Evolutionary conservation across 495 filamentous ascomycete species (phyloP).

Genomic region (Hyaloscypha finlandica): DNA sequence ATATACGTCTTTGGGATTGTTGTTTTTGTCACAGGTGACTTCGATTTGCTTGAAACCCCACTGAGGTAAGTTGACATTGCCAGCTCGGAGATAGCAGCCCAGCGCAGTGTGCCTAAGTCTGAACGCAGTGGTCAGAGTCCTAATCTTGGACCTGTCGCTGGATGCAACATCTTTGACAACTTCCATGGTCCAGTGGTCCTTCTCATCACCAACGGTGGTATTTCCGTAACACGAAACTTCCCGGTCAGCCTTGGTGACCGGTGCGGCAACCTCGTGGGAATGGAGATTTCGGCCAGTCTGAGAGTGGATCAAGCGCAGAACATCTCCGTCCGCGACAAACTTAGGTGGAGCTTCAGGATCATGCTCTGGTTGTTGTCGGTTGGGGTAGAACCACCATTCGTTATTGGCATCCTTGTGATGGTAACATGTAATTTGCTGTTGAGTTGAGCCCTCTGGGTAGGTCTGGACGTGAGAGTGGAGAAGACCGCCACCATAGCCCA

Average conservation of each 20-base stretch:
- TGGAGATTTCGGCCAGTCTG: slow-evolving; percentile 97
- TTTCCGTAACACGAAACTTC: slow-evolving; percentile 98
- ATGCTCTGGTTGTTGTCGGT: slow-evolving; percentile 73
- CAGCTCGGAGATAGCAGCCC: slow-evolving; percentile 92
- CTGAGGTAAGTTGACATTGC: slow-evolving; percentile 94
- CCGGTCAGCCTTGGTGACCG: slow-evolving; percentile 82
- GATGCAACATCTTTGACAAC: slow-evolving; percentile 88
- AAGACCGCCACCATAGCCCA: slow-evolving; percentile 98
- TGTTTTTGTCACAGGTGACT: slow-evolving; percentile 91
- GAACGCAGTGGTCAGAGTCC: slow-evolving; percentile 93
- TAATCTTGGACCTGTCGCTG: slow-evolving; percentile 78
- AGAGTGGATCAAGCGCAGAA: slow-evolving; percentile 87
- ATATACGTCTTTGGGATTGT: slow-evolving; percentile 88
- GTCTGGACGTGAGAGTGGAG: slow-evolving; percentile 97
- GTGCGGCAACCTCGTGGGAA: slow-evolving; percentile 85
- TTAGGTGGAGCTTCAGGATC: slow-evolving; percentile 65
- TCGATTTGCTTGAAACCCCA: slow-evolving; percentile 99
- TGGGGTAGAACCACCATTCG: slow-evolving; percentile 99
- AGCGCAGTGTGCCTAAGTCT: slow-evolving; percentile 80
- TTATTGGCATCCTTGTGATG: slow-evolving; percentile 99
- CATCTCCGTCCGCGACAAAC: slow-evolving; percentile 76
- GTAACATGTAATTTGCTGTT: slow-evolving; percentile 98
- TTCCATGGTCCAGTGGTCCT: slow-evolving; percentile 96
- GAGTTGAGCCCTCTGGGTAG: slow-evolving; percentile 88
- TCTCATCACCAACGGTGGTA: slow-evolving; percentile 93